Evolutionary conservation across 106 monocot species (phyloP).

Genomic region (Alisma plantagoaquatica): DNA sequence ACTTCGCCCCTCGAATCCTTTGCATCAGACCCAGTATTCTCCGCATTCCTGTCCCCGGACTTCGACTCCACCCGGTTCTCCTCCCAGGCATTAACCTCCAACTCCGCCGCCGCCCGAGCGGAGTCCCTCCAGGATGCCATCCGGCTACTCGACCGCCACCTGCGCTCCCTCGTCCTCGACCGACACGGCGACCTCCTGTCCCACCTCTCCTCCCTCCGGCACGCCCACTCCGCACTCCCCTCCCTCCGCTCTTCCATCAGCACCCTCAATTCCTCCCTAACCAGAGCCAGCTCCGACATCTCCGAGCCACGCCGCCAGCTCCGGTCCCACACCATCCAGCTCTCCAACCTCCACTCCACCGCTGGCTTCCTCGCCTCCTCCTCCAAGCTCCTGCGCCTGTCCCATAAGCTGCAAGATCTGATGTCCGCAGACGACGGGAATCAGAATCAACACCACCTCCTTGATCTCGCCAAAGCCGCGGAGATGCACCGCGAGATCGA

Average conservation of each 20-base stretch:
- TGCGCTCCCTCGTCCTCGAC: constrained; percentile 67
- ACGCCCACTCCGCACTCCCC: constrained; percentile 41
- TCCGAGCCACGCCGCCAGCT: constrained; percentile 48
- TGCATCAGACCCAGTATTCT: constrained; percentile 77
- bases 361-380: constrained; percentile 60
- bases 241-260: constrained; percentile 37
- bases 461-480: constrained; percentile 82
- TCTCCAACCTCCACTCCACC: constrained; percentile 55
- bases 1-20: constrained; percentile 67
- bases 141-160: constrained; percentile 51
- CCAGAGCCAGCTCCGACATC: constrained; percentile 37
- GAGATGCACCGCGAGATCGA: constrained; percentile 84
- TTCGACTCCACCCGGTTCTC: constrained; percentile 80
- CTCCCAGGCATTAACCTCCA: constrained; percentile 70
- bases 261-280: constrained; percentile 48
- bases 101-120: constrained; percentile 69
- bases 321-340: constrained; percentile 48
- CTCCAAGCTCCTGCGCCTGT: constrained; percentile 50
- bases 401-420: constrained; percentile 35
- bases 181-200: constrained; percentile 61
- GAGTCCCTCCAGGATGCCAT: constrained; percentile 75
- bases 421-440: constrained; percentile 1
- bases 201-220: constrained; percentile 58
- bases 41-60: constrained; percentile 76
- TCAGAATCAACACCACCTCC: too few species aligned